Percentiles rank a stretch among this genome's conserved stretches.
Conservation (phyloP, 2,329 filamentous ascomycete genomes). For the Fonsecaea erecta region DNA sequence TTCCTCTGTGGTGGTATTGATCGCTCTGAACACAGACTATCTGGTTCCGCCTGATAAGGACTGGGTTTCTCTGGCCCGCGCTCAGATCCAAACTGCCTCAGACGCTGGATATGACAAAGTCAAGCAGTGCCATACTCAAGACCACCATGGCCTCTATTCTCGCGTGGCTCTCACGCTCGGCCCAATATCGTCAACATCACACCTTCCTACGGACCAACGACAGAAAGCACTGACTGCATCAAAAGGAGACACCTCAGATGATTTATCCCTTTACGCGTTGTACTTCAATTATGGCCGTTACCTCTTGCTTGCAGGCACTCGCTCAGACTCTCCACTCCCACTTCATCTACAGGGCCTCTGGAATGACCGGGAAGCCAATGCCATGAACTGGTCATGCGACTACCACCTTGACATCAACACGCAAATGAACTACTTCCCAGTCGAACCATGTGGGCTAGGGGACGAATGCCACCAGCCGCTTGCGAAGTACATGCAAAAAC, state of each 20-base stretch:
- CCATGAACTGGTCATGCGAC: conserved; percentile 2
- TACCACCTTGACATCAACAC: conserved; percentile 1
- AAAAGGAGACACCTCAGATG: background rate
- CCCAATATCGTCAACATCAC: background rate
- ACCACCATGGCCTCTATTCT: background rate
- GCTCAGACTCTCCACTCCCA: background rate
- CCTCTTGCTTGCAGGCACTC: background rate
- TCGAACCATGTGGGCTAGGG: background rate
- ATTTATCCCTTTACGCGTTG: background rate
- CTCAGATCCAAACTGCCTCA: background rate
- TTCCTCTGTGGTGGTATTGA: background rate
- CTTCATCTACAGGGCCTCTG: background rate
- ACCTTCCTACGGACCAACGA: background rate
- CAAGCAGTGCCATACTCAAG: background rate
- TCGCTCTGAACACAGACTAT: background rate
- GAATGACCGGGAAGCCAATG: conserved; percentile 2
- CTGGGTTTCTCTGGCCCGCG: background rate
- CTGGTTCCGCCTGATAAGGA: background rate
- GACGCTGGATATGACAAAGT: background rate
- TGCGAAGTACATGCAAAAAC: background rate
- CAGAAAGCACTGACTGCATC: background rate
- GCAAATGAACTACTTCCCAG: background rate
- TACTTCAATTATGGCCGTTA: background rate
- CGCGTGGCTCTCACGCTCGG: background rate
- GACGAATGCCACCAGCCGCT: background rate